These are phyloP conservation scores for Grigorovia transvaalensis DNA, from an alignment of 805 yeast species.

Conservation along the genomic window DNA sequence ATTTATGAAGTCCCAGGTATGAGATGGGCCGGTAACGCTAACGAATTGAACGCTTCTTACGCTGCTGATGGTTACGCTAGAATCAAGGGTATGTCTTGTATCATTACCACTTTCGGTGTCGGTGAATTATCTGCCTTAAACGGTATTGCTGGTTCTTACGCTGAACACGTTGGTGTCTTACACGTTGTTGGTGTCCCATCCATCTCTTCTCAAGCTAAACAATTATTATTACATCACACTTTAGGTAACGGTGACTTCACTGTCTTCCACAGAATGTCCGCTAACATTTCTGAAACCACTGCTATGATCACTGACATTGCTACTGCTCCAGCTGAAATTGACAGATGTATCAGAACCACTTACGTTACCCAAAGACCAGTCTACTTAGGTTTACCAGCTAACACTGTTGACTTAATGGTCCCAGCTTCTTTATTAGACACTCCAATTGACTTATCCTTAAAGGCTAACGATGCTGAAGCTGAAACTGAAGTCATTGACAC, in stretches of 20 bases:
- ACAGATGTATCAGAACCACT: conserved; percentile 63
- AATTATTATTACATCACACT: conserved; percentile 70
- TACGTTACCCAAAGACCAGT: conserved; percentile 69
- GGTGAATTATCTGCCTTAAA: conserved; percentile 79
- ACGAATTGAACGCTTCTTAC: conserved; percentile 74
- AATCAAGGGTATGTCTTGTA: conserved; percentile 62
- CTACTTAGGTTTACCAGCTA: conserved; percentile 74
- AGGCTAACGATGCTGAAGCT: conserved; percentile 48
- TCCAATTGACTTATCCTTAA: conserved; percentile 52
- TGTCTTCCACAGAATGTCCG: conserved; percentile 70
- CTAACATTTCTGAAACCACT: conserved; percentile 57
- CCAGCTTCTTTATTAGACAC: conserved; percentile 46
- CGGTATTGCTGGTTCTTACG: conserved; percentile 82
- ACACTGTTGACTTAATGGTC: conserved; percentile 58
- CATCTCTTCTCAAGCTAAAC: conserved; percentile 58
- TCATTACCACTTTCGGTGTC: conserved; percentile 83
- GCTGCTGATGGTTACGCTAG: conserved; percentile 87
- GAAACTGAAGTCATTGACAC: conserved; percentile 52
- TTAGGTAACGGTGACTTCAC: conserved; percentile 76
- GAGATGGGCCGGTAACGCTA: conserved; percentile 87
- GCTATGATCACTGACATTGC: conserved; percentile 52
- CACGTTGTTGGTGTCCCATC: conserved; percentile 87
- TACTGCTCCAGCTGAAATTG: conserved; percentile 62
- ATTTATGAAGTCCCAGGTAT: conserved; percentile 63
- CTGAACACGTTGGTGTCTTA: conserved; percentile 78